Conservation (phyloP, 2,329 filamentous ascomycete genomes). For the Aspergillus vadensis region DNA sequence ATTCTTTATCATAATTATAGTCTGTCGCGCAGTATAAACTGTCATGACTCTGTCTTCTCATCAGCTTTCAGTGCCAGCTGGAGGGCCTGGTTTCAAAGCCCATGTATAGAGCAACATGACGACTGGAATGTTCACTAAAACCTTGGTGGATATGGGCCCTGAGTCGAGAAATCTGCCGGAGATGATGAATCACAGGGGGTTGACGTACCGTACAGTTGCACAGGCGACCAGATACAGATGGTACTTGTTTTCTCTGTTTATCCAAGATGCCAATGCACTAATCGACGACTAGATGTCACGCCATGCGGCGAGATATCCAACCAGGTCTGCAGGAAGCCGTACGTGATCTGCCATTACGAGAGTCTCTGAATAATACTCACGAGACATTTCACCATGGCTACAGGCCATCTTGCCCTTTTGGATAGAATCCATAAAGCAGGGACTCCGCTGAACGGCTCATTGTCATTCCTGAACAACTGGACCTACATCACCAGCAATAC, state of each 20-base stretch:
- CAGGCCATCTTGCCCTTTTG: conserved; percentile 53
- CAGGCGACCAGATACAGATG: conserved; percentile 62
- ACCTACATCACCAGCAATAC: conserved; percentile 55
- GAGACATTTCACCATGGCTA: background rate
- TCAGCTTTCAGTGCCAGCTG: conserved; percentile 22
- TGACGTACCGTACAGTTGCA: conserved; percentile 51
- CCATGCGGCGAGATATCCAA: conserved; percentile 61
- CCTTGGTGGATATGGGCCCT: conserved; percentile 58
- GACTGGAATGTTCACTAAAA: conserved; percentile 57
- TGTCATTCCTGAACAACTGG: conserved; percentile 58
- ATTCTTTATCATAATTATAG: conserved; percentile 11
- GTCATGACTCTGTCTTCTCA: background rate
- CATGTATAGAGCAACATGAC: conserved; percentile 10
- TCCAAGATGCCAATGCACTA: conserved; percentile 1
- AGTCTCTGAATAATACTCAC: background rate
- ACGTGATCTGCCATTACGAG: conserved; percentile 31
- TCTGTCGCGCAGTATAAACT: background rate
- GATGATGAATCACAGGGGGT: conserved; percentile 39
- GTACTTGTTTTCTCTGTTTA: conserved; percentile 32
- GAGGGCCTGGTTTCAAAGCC: conserved; percentile 24
- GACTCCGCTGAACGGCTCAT: conserved; percentile 49
- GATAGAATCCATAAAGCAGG: conserved; percentile 48
- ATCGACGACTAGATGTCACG: conserved; percentile 52
- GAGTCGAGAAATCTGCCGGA: conserved; percentile 53
- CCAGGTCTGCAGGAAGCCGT: conserved; percentile 52